These are phyloP conservation scores for Tylopilus sp. DNA, from an alignment of 768 basidiomycete genomes.

Conservation along the genomic window DNA sequence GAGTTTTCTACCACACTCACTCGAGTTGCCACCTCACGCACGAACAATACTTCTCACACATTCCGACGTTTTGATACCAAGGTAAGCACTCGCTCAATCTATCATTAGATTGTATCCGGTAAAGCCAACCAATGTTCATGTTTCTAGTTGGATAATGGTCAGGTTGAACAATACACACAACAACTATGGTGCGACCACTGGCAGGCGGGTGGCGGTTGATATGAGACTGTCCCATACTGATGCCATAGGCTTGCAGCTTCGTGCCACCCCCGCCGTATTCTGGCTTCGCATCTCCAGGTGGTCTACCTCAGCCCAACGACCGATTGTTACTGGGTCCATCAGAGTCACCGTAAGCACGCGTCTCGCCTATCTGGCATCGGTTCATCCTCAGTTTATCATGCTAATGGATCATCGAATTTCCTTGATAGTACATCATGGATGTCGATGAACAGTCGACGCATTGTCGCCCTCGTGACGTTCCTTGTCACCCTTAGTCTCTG, in stretches of 20 bases:
- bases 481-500: slow-evolving; percentile 1
- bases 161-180: background rate
- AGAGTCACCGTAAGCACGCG: slow-evolving; percentile 5
- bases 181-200: slow-evolving; percentile 7
- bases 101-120: background rate
- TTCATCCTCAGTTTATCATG: background rate
- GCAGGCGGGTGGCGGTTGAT: background rate
- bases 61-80: background rate
- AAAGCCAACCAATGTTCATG: background rate
- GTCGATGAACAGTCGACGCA: background rate
- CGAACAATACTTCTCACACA: no score
- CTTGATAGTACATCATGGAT: background rate
- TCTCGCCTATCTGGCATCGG: background rate
- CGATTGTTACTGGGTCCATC: background rate
- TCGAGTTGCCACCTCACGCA: no score
- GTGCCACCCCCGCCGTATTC: slow-evolving; percentile 10
- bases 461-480: slow-evolving; percentile 1
- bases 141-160: background rate
- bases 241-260: background rate
- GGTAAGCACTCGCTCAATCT: background rate
- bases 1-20: no score
- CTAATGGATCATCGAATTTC: background rate
- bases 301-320: background rate
- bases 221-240: background rate
- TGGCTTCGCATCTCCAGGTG: background rate